Evolutionary conservation across 192 early-diverging fungal genomes (phyloP).

Genomic region (Backusella luteola): DNA sequence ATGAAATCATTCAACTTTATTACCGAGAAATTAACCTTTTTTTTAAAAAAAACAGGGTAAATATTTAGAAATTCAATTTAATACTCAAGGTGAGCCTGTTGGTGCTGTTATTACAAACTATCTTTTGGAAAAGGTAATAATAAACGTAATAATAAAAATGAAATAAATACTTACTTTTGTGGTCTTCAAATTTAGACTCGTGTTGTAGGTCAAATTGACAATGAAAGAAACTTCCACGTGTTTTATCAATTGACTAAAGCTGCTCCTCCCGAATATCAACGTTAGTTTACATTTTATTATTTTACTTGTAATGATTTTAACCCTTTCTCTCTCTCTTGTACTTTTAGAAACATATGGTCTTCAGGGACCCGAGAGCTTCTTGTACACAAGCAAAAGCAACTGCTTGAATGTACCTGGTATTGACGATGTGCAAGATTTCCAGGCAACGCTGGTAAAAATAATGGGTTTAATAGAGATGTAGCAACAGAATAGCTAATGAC

Average conservation of each 20-base stretch:
- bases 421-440: conserved; percentile 84
- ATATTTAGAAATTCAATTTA: conserved; percentile 99
- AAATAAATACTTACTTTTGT: not conserved
- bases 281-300: conserved; percentile 26
- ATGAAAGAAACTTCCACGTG: conserved; percentile 98
- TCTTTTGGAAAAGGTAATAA: conserved; percentile 88
- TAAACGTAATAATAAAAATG: not conserved
- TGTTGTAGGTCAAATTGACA: conserved; percentile 89
- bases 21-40: not conserved
- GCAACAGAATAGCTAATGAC: not conserved
- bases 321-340: not conserved
- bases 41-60: conserved; percentile 71
- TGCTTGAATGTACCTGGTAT: conserved; percentile 91
- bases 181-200: conserved; percentile 59
- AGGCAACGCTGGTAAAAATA: conserved; percentile 68
- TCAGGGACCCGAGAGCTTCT: conserved; percentile 75
- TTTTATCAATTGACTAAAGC: conserved; percentile 91
- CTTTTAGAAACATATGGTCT: conserved; percentile 60
- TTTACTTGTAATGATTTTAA: not conserved
- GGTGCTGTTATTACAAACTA: conserved; percentile 99
- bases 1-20: not conserved
- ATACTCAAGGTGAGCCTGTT: conserved; percentile 85
- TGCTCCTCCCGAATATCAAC: conserved; percentile 69
- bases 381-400: conserved; percentile 69
- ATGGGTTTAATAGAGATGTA: not conserved